Conservation (phyloP, 2,329 filamentous ascomycete species). For the Trichoderma lentiforme region DNA sequence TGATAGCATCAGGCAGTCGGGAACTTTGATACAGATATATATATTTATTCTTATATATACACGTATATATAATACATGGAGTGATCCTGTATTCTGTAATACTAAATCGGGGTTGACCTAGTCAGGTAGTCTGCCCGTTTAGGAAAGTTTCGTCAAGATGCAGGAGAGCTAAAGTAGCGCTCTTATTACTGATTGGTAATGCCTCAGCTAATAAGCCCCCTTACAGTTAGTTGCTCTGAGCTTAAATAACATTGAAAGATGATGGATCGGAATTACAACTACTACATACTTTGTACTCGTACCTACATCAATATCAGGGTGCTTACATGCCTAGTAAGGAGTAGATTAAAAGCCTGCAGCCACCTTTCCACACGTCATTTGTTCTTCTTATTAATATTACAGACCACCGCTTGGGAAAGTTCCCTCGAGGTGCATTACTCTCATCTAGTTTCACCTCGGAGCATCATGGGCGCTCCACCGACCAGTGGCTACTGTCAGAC, state of each 20-base stretch:
- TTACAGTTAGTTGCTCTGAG: not conserved
- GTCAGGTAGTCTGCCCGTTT: not conserved
- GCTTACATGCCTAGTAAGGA: not conserved
- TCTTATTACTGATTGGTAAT: not conserved
- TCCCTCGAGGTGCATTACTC: not conserved
- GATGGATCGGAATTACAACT: not conserved
- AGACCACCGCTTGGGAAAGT: not conserved
- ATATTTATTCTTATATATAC: not conserved
- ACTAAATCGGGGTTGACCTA: not conserved
- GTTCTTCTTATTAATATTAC: not conserved
- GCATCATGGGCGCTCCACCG: not conserved
- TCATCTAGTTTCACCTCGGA: not conserved
- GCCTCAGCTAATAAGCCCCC: not conserved
- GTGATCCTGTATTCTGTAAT: too few relatives aligned
- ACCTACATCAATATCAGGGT: not conserved
- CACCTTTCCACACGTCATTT: not conserved
- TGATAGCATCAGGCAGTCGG: not conserved
- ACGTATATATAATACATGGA: not conserved
- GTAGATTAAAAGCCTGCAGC: not conserved
- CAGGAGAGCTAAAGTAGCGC: not conserved
- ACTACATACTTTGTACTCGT: not conserved
- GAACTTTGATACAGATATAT: not conserved
- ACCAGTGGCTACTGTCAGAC: not conserved
- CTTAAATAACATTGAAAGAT: not conserved
- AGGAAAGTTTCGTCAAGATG: not conserved